A percentile compares a stretch with the other conserved stretches of the same genome.
Conservation (phyloP, 139 green algal species). For the Chlorella sorokiniana region DNA sequence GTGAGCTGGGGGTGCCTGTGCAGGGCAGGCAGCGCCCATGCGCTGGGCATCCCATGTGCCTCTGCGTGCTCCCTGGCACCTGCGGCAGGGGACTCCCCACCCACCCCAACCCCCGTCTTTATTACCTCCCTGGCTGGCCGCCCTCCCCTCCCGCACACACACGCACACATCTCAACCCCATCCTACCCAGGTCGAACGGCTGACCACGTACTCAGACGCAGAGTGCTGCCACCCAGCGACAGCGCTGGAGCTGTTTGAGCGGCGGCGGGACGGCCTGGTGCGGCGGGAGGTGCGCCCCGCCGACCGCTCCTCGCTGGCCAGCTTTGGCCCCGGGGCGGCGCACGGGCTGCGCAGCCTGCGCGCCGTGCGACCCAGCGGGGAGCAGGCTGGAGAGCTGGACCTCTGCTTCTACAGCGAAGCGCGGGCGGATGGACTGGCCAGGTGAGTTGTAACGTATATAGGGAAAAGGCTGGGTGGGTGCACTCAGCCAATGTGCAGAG, state of each 20-base stretch:
- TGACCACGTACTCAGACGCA: slow-evolving; percentile 44
- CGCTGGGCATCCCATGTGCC: neutral
- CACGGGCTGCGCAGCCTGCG: slow-evolving; percentile 4
- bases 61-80: neutral
- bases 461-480: no score
- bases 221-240: neutral
- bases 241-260: slow-evolving; percentile 57
- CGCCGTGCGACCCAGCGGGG: neutral
- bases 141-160: neutral
- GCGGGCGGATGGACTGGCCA: slow-evolving; percentile 73
- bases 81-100: no score
- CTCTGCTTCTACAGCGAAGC: slow-evolving; percentile 16
- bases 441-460: neutral
- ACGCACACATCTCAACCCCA: neutral
- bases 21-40: neutral
- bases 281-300: slow-evolving; percentile 45
- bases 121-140: neutral
- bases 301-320: slow-evolving; percentile 60
- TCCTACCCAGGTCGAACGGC: neutral
- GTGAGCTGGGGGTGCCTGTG: slow-evolving; percentile 31
- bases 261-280: slow-evolving; percentile 72
- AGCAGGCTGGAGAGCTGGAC: neutral
- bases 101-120: no score
- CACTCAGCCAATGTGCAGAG: no score
- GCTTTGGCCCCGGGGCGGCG: slow-evolving; percentile 41